phyloP scores from a whole-genome alignment of 2,329 filamentous ascomycete species.

The Penicillium sp. region DNA sequence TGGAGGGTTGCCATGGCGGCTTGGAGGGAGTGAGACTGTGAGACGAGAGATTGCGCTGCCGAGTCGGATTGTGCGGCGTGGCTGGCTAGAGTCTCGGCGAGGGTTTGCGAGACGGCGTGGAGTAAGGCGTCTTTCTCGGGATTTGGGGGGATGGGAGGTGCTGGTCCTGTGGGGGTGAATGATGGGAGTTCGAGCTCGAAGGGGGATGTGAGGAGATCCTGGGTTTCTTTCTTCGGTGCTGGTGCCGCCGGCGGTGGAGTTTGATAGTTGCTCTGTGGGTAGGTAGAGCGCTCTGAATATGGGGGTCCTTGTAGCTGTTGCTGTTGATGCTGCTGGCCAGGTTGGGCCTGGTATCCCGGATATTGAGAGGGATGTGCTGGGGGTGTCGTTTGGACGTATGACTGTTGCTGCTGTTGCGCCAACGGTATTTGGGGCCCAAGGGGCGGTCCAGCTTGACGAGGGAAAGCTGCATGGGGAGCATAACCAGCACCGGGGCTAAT shows the following conservation, averaged over 20 bases:
- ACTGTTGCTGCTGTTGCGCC: slow-evolving; percentile 32
- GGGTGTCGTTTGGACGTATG: slow-evolving; percentile 18
- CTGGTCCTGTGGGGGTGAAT: slow-evolving; percentile 53
- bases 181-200: slow-evolving; percentile 65
- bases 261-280: slow-evolving; percentile 29
- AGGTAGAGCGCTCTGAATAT: slow-evolving; percentile 42
- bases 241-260: slow-evolving; percentile 31
- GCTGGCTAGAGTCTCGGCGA: slow-evolving; percentile 72
- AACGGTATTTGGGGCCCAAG: slow-evolving; percentile 10
- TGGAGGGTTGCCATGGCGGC: slow-evolving; percentile 72
- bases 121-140: slow-evolving; percentile 92
- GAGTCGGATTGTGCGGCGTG: slow-evolving; percentile 74
- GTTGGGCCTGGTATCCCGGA: slow-evolving; percentile 37
- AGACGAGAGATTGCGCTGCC: slow-evolving; percentile 75
- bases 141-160: slow-evolving; percentile 91
- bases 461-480: neutral
- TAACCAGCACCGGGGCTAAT: neutral
- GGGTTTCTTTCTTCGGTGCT: slow-evolving; percentile 46
- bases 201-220: slow-evolving; percentile 67
- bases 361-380: slow-evolving; percentile 20
- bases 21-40: slow-evolving; percentile 79
- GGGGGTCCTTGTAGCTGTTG: slow-evolving; percentile 29
- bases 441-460: slow-evolving; percentile 15
- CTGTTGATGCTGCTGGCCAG: slow-evolving; percentile 22
- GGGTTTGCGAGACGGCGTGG: slow-evolving; percentile 72